Base-by-base conservation (phyloP, 179 eudicot species). In the Beta corolliflora region DNA sequence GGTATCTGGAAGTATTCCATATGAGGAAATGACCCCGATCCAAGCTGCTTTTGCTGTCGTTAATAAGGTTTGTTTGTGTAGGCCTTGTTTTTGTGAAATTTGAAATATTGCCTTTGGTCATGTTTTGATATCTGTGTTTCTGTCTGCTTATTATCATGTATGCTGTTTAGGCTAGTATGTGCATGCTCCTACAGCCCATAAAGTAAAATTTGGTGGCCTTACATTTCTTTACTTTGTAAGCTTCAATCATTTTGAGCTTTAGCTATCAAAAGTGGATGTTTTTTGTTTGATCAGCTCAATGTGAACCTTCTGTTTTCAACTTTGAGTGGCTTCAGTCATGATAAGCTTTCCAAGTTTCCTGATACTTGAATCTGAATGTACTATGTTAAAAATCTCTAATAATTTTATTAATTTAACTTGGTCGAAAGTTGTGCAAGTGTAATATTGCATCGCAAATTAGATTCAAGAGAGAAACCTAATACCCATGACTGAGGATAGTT, bases 21-120 rank as follows among this genome's bases (percentile, higher is more conserved):
- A 91, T 75, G 90, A 89, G 83, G 94, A 93, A 75, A 91, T 94
- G 97, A 89, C 88, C 13, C 98, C 95, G 5, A 89, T 91, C 78
- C 97, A 93, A 82, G 97, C 94, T 36, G 97, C 98, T 36, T 94
- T 86, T 89, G 98, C 97, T 78, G 98, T 91, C 36, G 93, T 93
- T 74, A 89, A 91, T 84, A 94, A 93, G 98, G 97, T 91, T 76
- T 5, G 78, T 78, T 31, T 53, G 3, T 29, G 7, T 61, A 23
- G 29, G 64, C 21, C 64, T 64, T 78, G 31, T 13, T 19, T 36
- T 53, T 53, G 7, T 29, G 12, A 1, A 54, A 48, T 73, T 59
- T 50, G 41, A 23, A 36, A 14, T 29, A 52, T 6, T 18, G 31
- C 10, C 60, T 36, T 12, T 44, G 31, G 14, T 77, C 44, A 4